phyloP scores from a whole-genome alignment of 164 flowering plant genomes.

The Magnolia sinica region DNA sequence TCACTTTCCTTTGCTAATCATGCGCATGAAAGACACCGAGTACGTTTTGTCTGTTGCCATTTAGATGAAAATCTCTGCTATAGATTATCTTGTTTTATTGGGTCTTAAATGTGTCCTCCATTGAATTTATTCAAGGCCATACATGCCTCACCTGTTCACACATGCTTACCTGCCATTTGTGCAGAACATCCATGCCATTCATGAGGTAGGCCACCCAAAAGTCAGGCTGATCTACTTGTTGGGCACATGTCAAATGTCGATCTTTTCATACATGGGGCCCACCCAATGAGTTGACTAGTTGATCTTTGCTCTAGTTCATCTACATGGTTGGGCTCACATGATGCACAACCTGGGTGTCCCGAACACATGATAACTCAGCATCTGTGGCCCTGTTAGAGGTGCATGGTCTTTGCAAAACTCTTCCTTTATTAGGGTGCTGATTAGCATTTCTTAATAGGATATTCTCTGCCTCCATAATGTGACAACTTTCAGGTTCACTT shows the following conservation, averaged over 20 bases:
- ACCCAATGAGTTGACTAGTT: not conserved
- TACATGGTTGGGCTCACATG: not conserved
- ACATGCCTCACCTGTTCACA: not conserved
- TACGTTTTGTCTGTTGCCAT: constrained; percentile 21
- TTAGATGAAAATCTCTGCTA: not conserved
- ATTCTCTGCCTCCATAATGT: not conserved
- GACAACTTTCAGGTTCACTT: constrained; percentile 46
- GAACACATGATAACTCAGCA: not conserved
- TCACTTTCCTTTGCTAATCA: constrained; percentile 76
- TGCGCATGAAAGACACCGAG: constrained; percentile 62
- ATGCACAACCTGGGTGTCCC: not conserved
- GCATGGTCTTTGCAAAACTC: not conserved
- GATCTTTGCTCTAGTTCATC: not conserved
- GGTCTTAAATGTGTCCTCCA: not conserved
- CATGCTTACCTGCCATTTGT: not conserved
- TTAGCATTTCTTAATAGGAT: not conserved
- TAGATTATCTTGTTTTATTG: not conserved
- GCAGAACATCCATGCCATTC: not conserved
- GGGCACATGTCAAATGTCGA: not conserved
- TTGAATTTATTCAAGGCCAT: not conserved
- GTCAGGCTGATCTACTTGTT: not conserved
- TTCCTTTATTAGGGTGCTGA: not conserved
- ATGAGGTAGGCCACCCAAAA: not conserved
- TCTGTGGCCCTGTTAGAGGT: not conserved
- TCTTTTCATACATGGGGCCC: not conserved